Evolutionary conservation across 768 basidiomycete species (phyloP), one percentile per base, ranked within the genome.

Genomic region (Melanogaster broomeanus): DNA sequence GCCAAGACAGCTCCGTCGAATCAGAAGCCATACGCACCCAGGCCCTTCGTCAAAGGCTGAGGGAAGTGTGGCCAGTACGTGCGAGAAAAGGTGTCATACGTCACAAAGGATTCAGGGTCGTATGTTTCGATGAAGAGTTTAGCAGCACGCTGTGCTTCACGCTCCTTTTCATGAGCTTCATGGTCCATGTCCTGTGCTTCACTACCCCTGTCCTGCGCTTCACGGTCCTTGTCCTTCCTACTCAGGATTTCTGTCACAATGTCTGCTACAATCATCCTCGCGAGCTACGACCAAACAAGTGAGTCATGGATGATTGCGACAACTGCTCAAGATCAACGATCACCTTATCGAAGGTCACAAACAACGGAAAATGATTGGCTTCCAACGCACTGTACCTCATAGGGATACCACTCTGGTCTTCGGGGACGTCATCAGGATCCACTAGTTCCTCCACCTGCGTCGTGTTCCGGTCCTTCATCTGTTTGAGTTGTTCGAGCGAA

Each of bases 351-450:
- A 82, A 85, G 0, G 87, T 85, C 1, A 87, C 59, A 53, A 89
- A 90, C 35, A 90, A 64, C 0, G 88, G 88, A 48, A 89, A 90
- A 58, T 90, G 78, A 0, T 72, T 58, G 30, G 85, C 84, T 34
- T 72, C 62, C 13, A 90, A 69, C 10, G 76, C 73, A 45, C 84
- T 85, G 52, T 77, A 90, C 31, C 61, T 72, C 24, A 56, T 46
- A 1, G 87, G 87, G 10, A 69, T 52, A 34, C 53, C 53, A 9
- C 27, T 42, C 21, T 22, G 53, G 6, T 70, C 45, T 66, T 62
- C 2, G 53, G 62, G 40, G 76, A 68, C 27, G 81, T 80, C 57
- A 0, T 61, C 54, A 3, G 3, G 21, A 22, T 84, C 80, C 0
- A 63, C 33, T 18, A 61, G 6, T 48, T 51, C 78, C 61, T n/a